Evolutionary conservation across 78 protist genomes (phyloP).

Genomic region (Bodo saltans): DNA sequence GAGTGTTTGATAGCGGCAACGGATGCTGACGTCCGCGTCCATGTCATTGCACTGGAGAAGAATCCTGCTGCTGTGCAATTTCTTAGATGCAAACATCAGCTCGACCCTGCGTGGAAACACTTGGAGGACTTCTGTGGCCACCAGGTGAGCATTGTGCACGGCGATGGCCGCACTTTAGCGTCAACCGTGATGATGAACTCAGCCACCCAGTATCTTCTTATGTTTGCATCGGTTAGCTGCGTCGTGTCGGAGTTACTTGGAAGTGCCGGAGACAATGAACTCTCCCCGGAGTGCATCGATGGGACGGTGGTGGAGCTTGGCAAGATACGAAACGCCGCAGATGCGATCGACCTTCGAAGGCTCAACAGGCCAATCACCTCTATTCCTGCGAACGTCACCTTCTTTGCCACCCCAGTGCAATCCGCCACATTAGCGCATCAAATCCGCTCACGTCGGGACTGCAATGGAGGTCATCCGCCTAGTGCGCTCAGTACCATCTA

Average conservation of each 20-base stretch:
- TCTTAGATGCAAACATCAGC: neutral
- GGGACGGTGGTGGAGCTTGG: no score
- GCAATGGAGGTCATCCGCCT: no score
- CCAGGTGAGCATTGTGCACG: constrained; percentile 18
- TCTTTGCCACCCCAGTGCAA: no score
- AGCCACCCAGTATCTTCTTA: neutral
- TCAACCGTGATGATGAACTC: constrained; percentile 23
- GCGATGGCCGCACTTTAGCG: constrained; percentile 68
- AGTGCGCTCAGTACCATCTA: no score
- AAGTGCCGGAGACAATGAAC: constrained; percentile 97
- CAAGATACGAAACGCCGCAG: no score
- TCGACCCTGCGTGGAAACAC: neutral
- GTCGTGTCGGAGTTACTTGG: constrained; percentile 91
- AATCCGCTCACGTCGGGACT: no score
- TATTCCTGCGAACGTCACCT: no score
- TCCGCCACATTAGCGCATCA: no score
- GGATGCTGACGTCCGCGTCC: constrained; percentile 17
- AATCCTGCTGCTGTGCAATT: constrained; percentile 86
- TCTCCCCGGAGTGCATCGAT: constrained; percentile 98
- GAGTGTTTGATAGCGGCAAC: constrained; percentile 49
- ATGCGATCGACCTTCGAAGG: no score
- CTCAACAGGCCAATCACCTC: no score
- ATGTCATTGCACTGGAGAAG: constrained; percentile 91
- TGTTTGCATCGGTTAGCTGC: constrained; percentile 46
- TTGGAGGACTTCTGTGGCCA: constrained; percentile 28